Evolutionary conservation across 139 green algal genomes (phyloP).

Genomic region (Chlorella sp.): DNA sequence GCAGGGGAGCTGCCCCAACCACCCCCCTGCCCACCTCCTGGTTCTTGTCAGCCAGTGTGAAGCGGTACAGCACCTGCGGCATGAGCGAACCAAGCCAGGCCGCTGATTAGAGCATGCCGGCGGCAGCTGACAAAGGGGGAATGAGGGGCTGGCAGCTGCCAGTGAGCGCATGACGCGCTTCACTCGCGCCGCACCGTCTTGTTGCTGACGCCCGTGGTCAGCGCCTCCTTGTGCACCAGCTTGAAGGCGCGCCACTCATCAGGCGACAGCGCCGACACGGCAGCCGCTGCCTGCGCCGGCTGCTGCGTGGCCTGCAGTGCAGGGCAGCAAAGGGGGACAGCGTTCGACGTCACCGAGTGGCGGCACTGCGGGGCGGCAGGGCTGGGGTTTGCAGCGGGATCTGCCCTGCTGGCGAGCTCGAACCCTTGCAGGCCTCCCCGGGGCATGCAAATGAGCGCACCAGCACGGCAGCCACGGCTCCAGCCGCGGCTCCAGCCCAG

Average conservation of each 20-base stretch:
- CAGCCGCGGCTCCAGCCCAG: no score
- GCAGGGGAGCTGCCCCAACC: no score
- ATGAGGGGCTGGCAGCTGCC: no score
- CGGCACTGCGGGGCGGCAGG: background rate
- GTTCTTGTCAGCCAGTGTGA: constrained; percentile 40
- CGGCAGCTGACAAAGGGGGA: no score
- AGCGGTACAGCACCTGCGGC: constrained; percentile 37
- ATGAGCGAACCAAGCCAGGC: background rate
- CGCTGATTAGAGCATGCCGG: no score
- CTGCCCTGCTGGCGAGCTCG: background rate
- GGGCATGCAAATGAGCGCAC: no score
- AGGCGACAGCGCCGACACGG: constrained; percentile 2
- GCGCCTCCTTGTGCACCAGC: constrained; percentile 41
- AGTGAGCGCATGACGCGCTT: no score
- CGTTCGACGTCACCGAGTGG: background rate
- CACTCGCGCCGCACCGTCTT: background rate
- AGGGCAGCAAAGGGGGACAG: background rate
- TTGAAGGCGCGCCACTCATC: constrained; percentile 55
- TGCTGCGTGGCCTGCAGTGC: background rate
- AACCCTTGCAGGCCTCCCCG: background rate
- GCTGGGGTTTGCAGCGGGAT: background rate
- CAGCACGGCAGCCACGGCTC: no score
- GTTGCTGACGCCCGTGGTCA: constrained; percentile 36
- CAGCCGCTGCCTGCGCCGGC: constrained; percentile 11
- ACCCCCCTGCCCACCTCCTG: background rate